phyloP scores from a whole-genome alignment of 2,329 filamentous ascomycete species.

The Setomelanomma holmii region DNA sequence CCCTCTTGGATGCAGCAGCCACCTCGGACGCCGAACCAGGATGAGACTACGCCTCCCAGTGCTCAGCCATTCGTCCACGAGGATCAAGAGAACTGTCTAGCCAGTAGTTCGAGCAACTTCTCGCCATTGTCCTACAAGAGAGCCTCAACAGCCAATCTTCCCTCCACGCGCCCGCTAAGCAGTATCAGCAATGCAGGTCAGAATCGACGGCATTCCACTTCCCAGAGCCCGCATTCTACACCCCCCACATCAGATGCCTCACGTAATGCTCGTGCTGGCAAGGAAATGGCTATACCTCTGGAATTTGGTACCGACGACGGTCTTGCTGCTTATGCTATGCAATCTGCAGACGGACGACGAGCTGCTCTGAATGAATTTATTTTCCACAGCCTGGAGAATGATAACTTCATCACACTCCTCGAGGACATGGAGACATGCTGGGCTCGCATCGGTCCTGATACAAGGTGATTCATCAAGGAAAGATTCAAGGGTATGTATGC shows the following conservation, averaged over 20 bases:
- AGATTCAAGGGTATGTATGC: not conserved
- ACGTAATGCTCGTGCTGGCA: not conserved
- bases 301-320: conserved; percentile 2
- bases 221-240: conserved; percentile 5
- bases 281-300: not conserved
- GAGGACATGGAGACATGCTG: conserved; percentile 59
- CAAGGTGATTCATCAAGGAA: conserved; percentile 2
- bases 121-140: conserved; percentile 13
- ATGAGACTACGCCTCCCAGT: not conserved
- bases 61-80: conserved; percentile 6
- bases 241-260: conserved; percentile 9
- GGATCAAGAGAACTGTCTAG: conserved; percentile 12
- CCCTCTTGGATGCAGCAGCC: conserved; percentile 8
- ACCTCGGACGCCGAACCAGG: conserved; percentile 13
- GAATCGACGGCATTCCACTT: conserved; percentile 6
- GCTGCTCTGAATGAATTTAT: conserved; percentile 59
- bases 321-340: conserved; percentile 46
- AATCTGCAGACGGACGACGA: conserved; percentile 51
- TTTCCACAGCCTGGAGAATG: conserved; percentile 57
- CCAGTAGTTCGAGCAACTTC: conserved; percentile 10
- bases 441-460: conserved; percentile 40
- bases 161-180: conserved; percentile 31
- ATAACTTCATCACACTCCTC: conserved; percentile 59
- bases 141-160: conserved; percentile 9
- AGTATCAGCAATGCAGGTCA: conserved; percentile 13